Conservation (phyloP, 768 basidiomycete genomes). For the Galerina marginata region DNA sequence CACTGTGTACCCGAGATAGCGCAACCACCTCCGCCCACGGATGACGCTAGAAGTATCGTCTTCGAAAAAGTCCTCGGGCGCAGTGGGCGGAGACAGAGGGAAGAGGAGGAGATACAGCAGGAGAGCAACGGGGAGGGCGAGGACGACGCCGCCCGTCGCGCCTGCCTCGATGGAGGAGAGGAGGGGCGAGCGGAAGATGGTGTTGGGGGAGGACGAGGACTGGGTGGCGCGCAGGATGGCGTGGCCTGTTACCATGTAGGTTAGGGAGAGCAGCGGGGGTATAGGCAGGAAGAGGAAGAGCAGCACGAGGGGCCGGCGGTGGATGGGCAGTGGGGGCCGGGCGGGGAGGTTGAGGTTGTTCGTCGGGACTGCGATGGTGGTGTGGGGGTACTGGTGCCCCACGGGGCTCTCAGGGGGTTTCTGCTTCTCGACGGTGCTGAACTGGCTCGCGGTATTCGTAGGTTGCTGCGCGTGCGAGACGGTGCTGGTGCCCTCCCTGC, state of each 20-base stretch:
- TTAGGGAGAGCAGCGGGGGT: constrained; percentile 37
- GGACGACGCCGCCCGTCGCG: constrained; percentile 39
- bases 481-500: constrained; percentile 10
- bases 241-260: constrained; percentile 37
- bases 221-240: constrained; percentile 31
- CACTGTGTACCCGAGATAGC: constrained; percentile 21
- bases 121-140: constrained; percentile 37
- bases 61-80: constrained; percentile 42
- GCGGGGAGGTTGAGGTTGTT: neutral
- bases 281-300: constrained; percentile 37
- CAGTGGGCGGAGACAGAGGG: constrained; percentile 21
- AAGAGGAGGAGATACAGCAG: constrained; percentile 36
- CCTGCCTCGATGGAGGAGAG: constrained; percentile 37
- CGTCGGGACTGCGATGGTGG: constrained; percentile 9
- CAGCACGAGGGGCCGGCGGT: constrained; percentile 22
- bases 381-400: constrained; percentile 14
- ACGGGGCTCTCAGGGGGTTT: constrained; percentile 4
- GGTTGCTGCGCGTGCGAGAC: constrained; percentile 8
- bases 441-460: constrained; percentile 7
- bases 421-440: constrained; percentile 16
- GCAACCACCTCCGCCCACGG: constrained; percentile 6
- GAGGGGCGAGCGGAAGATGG: constrained; percentile 28
- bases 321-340: constrained; percentile 18
- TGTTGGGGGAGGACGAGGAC: constrained; percentile 15
- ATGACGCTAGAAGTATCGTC: constrained; percentile 29